phyloP scores from a whole-genome alignment of 2,329 filamentous ascomycete species.

The Ceratocystiopsis sp. region DNA sequence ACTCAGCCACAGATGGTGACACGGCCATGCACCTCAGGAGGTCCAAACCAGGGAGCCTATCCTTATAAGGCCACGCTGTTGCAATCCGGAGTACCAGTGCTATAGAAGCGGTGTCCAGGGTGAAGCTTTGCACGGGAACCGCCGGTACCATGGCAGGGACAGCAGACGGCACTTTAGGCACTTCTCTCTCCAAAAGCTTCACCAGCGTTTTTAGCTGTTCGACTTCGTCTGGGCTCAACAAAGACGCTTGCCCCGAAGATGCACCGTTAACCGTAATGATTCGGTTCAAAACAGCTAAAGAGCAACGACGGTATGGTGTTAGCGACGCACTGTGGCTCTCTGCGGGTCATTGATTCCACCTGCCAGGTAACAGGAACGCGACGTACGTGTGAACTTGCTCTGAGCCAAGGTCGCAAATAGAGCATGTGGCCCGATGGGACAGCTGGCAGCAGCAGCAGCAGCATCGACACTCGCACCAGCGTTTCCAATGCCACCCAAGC shows the following conservation, averaged over 20 bases:
- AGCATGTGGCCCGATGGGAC: conserved; percentile 42
- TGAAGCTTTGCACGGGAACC: neutral
- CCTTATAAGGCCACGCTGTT: conserved; percentile 63
- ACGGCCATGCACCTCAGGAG: conserved; percentile 69
- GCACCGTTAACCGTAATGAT: conserved; percentile 5
- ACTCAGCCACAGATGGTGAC: conserved; percentile 47
- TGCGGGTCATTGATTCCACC: conserved; percentile 1
- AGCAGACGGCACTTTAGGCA: conserved; percentile 2
- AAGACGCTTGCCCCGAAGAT: conserved; percentile 12
- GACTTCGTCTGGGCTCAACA: conserved; percentile 53
- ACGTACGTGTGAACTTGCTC: conserved; percentile 10
- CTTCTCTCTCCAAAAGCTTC: conserved; percentile 36
- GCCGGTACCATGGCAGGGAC: conserved; percentile 23
- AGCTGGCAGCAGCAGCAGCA: no score
- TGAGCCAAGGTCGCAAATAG: conserved; percentile 7
- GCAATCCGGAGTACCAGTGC: conserved; percentile 53
- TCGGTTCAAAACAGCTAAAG: conserved; percentile 6
- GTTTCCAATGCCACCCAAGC: no score
- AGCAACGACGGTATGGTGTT: neutral
- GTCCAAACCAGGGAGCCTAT: conserved; percentile 72
- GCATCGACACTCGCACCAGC: no score
- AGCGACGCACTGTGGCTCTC: conserved; percentile 2
- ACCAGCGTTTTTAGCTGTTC: conserved; percentile 43
- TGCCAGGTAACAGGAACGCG: neutral
- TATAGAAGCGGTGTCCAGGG: conserved; percentile 27